Conservation (phyloP, 257 asterid species). For the Salvia miltiorrhiza region DNA sequence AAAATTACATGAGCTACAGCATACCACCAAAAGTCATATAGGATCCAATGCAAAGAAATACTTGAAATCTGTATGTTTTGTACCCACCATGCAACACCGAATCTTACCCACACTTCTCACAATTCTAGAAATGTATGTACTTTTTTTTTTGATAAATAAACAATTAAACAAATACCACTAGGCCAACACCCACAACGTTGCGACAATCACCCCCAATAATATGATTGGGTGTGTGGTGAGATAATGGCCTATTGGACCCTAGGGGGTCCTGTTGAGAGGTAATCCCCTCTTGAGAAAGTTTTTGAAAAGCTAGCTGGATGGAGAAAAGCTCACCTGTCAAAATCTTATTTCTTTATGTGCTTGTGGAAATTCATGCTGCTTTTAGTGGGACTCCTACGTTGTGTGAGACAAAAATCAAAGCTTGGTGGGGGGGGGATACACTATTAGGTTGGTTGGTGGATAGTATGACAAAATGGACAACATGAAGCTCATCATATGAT, state of each 20-base stretch:
- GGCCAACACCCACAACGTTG: too few species aligned
- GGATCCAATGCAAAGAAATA: background rate
- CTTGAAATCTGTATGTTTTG: background rate
- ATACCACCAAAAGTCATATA: background rate
- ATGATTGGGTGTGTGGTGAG: background rate
- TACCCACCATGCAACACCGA: background rate
- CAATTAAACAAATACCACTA: too few species aligned
- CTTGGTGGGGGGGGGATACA: background rate
- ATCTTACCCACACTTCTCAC: background rate
- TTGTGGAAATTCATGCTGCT: background rate
- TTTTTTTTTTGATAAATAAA: too few species aligned
- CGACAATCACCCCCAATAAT: background rate
- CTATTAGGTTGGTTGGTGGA: background rate
- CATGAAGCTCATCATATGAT: background rate
- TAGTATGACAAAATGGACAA: background rate
- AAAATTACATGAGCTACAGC: background rate
- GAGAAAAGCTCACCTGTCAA: too few species aligned
- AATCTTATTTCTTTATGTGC: background rate
- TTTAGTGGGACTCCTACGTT: background rate
- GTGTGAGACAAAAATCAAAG: background rate
- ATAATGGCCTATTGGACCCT: background rate
- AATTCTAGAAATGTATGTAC: background rate
- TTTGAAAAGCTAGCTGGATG: too few species aligned
- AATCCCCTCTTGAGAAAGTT: too few species aligned
- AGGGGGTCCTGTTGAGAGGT: background rate